phyloP scores from a whole-genome alignment of 2,329 filamentous ascomycete genomes.

The Pyricularia pennisetigena region DNA sequence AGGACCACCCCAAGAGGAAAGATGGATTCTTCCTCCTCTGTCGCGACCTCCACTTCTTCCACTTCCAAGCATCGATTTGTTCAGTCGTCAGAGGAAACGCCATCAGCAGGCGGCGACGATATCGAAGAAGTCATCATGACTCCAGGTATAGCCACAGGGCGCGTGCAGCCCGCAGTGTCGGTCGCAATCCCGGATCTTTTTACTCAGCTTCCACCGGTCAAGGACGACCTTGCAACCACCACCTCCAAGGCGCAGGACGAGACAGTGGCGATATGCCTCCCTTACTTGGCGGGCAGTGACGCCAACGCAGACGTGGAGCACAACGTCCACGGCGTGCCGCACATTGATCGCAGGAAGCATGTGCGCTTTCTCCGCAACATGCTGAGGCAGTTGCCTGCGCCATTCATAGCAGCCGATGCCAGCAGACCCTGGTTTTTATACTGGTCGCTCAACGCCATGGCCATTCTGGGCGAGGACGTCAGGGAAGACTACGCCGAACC shows the following conservation, averaged over 20 bases:
- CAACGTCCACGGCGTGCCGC: constrained; percentile 66
- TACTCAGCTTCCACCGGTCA: constrained; percentile 48
- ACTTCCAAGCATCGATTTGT: background rate
- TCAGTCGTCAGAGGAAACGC: background rate
- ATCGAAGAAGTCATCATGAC: background rate
- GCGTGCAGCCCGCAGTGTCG: constrained; percentile 1
- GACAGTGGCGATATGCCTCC: constrained; percentile 59
- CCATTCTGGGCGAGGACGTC: constrained; percentile 66
- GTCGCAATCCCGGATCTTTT: constrained; percentile 45
- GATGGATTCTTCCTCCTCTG: background rate
- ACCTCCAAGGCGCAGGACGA: constrained; percentile 60
- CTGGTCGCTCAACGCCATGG: constrained; percentile 74
- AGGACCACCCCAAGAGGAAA: background rate
- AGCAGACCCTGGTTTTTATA: constrained; percentile 91
- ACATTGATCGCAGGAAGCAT: constrained; percentile 56
- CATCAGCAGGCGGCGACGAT: background rate
- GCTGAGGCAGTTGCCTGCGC: constrained; percentile 53
- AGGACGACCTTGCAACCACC: constrained; percentile 55
- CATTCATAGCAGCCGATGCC: constrained; percentile 69
- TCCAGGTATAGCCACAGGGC: background rate
- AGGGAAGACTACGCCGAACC: constrained; percentile 51
- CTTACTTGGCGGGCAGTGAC: constrained; percentile 50
- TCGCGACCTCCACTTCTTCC: background rate
- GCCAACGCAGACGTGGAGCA: constrained; percentile 31
- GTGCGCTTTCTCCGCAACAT: constrained; percentile 51